Evolutionary conservation across 495 filamentous ascomycete genomes (phyloP).

Genomic region (Penicillium steckii): DNA sequence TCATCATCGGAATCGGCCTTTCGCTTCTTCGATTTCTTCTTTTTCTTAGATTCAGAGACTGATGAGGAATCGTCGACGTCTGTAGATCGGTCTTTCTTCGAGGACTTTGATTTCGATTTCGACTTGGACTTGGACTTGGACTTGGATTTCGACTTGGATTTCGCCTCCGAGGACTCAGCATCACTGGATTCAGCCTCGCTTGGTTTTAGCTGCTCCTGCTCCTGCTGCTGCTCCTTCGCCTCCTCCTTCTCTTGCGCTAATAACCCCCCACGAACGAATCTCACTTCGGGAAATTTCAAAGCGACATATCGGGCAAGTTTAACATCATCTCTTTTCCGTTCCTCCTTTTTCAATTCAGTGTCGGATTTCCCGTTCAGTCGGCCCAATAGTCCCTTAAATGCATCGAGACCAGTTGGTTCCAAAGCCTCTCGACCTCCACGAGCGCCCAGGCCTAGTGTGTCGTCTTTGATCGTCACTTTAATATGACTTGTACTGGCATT

Average conservation of each 20-base stretch:
- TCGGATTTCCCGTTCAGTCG: slow-evolving; percentile 86
- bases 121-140: slow-evolving; percentile 20
- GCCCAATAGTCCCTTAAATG: slow-evolving; percentile 79
- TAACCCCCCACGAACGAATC: slow-evolving; percentile 79
- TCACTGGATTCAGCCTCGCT: slow-evolving; percentile 8
- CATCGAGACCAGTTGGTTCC: slow-evolving; percentile 79
- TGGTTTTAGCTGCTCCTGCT: slow-evolving; percentile 23
- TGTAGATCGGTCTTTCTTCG: slow-evolving; percentile 21
- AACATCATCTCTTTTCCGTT: slow-evolving; percentile 56
- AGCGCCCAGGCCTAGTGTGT: slow-evolving; percentile 85
- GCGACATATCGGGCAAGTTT: slow-evolving; percentile 66
- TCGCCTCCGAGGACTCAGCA: slow-evolving; percentile 1
- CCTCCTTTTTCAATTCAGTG: slow-evolving; percentile 62
- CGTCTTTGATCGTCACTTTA: slow-evolving; percentile 77
- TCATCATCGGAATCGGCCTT: slow-evolving; percentile 41
- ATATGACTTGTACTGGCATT: slow-evolving; percentile 76
- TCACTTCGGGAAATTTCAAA: slow-evolving; percentile 68
- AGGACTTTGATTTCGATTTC: slow-evolving; percentile 23
- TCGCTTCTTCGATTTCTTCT: slow-evolving; percentile 51
- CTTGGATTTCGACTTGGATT: slow-evolving; percentile 14
- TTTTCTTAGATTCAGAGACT: slow-evolving; percentile 28
- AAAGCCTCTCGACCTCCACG: slow-evolving; percentile 56
- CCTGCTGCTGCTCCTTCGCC: slow-evolving; percentile 11
- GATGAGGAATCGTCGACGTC: slow-evolving; percentile 16
- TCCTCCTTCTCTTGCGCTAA: slow-evolving; percentile 62